Percentiles rank a stretch among this genome's conserved stretches.
Conservation (phyloP, 2,329 filamentous ascomycete genomes). For the Didymella exigua region DNA sequence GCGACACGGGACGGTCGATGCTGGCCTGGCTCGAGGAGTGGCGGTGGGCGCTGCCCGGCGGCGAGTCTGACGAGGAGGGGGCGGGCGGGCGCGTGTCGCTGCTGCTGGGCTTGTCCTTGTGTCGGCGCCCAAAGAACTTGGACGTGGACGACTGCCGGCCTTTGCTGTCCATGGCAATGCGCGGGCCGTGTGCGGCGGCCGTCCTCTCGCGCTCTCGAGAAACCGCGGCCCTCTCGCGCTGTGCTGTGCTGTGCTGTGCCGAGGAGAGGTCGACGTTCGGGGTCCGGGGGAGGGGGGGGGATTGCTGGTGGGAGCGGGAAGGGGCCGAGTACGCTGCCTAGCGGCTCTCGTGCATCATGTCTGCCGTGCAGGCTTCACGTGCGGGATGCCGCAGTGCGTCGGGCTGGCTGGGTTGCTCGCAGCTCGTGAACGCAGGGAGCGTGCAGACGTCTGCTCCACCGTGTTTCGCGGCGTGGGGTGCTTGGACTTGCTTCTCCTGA, state of each 20-base stretch:
- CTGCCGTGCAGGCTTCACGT: background rate
- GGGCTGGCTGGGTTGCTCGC: background rate
- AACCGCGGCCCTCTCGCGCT: too few relatives aligned
- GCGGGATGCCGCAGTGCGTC: background rate
- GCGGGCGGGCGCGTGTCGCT: constrained; percentile 51
- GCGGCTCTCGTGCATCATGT: constrained; percentile 11
- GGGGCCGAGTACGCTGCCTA: constrained; percentile 25
- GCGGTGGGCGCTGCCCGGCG: constrained; percentile 60
- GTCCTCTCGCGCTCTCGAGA: too few relatives aligned
- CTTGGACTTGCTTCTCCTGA: constrained; percentile 12
- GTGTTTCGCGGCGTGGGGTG: constrained; percentile 12
- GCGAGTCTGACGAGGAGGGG: too few relatives aligned
- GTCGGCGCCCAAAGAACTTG: constrained; percentile 83
- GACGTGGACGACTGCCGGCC: constrained; percentile 80
- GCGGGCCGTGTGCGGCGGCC: too few relatives aligned
- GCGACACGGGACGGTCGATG: constrained; percentile 68
- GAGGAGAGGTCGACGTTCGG: background rate
- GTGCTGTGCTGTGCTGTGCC: background rate
- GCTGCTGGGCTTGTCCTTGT: constrained; percentile 69
- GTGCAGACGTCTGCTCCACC: constrained; percentile 14
- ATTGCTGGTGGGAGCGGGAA: constrained; percentile 24
- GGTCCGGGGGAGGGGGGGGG: too few relatives aligned
- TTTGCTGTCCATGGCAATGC: constrained; percentile 67
- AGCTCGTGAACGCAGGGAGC: constrained; percentile 12
- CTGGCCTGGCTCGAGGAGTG: constrained; percentile 57